Base-by-base conservation (phyloP, 2,329 filamentous ascomycete genomes). In the Ilyonectria destructans region DNA sequence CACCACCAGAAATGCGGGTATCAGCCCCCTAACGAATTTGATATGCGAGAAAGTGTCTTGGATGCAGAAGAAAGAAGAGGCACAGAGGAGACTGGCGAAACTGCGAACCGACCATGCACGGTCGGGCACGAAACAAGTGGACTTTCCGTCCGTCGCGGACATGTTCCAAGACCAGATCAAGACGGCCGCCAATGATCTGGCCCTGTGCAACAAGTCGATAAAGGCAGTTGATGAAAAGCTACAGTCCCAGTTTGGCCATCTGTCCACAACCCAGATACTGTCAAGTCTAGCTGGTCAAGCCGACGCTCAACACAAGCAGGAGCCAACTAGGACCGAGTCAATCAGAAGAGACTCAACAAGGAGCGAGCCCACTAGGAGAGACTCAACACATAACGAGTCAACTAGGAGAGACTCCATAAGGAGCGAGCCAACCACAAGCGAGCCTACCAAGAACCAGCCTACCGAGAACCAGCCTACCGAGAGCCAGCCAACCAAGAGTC, bases 41-140 rank as follows among this genome's bases (percentile, higher is more conserved):
- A n/a, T 79, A 7, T 72, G 69, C 23, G 71, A 79, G 8, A 72
- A 72, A 51, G 64, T 72, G 5, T 58, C 59, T 51, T 72, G 68
- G 58, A 74, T 61, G 17, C 68, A 68, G 37, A 65, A 72, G 19
- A 65, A 70, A 51, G 67, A 71, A 7, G 51, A 62, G 3, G 70
- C 73, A 19, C 69, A 69, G 5, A 73, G 67, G 10, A 71, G 58
- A 33, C 67, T 67, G 13, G 71, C 67, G 51, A 75, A 56, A 35
- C 33, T 70, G 7, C 58, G 58, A 13, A 10, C 9, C 17, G 74
- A 75, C 15, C 60, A 70, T 31, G 66, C 69, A 6, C 71, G 71
- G 2, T 70, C 63, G 15, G 55, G 54, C 4, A 56, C 67, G 1
- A 71, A 56, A 62, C 69, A 68, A 31, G 13, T 61, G 12, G 79